These are phyloP conservation scores for Phyllosticta citrichinensis DNA, from an alignment of 2,329 filamentous ascomycete species.

Conservation along the genomic window DNA sequence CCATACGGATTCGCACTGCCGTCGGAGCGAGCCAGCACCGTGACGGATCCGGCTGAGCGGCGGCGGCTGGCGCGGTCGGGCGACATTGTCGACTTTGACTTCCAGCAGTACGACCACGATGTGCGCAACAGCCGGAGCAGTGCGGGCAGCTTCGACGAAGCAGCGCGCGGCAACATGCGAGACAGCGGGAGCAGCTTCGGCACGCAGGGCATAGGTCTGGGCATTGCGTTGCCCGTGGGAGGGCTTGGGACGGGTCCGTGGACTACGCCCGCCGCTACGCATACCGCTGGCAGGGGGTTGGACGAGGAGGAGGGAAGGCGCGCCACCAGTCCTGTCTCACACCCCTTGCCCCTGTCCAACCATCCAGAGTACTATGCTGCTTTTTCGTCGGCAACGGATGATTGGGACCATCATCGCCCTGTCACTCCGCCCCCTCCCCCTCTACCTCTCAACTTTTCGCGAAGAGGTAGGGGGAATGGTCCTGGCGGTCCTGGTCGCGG, in stretches of 20 bases:
- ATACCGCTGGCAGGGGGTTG: neutral
- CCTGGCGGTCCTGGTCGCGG: neutral
- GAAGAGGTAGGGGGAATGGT: neutral
- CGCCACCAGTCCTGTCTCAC: neutral
- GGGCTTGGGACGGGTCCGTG: neutral
- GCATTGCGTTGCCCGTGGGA: neutral
- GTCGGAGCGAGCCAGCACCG: neutral
- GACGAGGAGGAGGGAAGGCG: neutral
- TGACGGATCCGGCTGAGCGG: neutral
- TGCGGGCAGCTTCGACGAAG: neutral
- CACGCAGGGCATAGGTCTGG: neutral
- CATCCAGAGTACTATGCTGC: neutral
- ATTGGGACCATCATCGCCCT: neutral
- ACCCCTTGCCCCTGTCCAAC: neutral
- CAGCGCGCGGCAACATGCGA: neutral
- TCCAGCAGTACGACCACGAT: neutral
- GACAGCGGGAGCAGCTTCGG: neutral
- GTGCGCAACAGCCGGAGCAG: neutral
- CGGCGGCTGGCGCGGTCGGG: neutral
- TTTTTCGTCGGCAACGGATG: neutral
- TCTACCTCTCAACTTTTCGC: neutral
- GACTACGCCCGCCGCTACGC: neutral
- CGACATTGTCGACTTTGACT: conserved; percentile 5
- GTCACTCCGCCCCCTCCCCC: neutral
- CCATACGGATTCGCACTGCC: conserved; percentile 6